phyloP scores from a whole-genome alignment of 495 filamentous ascomycete species.

The Lineolata rhizophorae region DNA sequence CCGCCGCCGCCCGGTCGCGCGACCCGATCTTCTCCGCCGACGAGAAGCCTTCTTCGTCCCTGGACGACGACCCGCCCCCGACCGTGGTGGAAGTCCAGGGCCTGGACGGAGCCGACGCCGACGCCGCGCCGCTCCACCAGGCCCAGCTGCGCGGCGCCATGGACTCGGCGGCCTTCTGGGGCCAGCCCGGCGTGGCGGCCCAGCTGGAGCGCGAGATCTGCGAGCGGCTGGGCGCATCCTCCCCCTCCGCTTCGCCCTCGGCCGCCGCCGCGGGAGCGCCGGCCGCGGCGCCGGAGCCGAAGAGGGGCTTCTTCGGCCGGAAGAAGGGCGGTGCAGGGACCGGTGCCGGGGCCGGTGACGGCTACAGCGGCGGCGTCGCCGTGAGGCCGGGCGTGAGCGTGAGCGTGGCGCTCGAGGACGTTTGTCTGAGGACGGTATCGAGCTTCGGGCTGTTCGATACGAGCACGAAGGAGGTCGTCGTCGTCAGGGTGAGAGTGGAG shows the following conservation, averaged over 20 bases:
- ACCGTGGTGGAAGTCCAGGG: conserved; percentile 6
- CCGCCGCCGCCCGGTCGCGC: background rate
- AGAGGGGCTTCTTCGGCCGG: conserved; percentile 4
- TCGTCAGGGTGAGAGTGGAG: conserved; percentile 7
- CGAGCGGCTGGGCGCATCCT: conserved; percentile 3
- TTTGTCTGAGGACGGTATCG: conserved; percentile 8
- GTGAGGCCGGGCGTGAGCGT: conserved; percentile 3
- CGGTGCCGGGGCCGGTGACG: too few species aligned
- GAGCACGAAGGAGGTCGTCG: conserved; percentile 7
- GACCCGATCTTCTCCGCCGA: background rate
- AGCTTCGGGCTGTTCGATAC: conserved; percentile 12
- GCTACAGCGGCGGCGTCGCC: too few species aligned
- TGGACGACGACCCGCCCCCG: background rate
- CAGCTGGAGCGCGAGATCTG: conserved; percentile 6
- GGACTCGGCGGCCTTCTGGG: conserved; percentile 10
- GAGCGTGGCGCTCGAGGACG: conserved; percentile 6
- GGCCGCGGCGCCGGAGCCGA: too few species aligned
- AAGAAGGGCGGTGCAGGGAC: background rate
- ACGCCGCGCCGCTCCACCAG: conserved; percentile 4
- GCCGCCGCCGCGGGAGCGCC: background rate
- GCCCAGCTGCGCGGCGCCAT: conserved; percentile 6
- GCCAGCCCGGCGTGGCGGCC: conserved; percentile 3
- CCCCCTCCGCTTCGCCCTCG: conserved; percentile 1
- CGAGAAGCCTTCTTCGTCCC: background rate
- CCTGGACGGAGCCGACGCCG: conserved; percentile 5